Conservation (phyloP, 78 protist species). For the Planoprotostelium fungivorum region DNA sequence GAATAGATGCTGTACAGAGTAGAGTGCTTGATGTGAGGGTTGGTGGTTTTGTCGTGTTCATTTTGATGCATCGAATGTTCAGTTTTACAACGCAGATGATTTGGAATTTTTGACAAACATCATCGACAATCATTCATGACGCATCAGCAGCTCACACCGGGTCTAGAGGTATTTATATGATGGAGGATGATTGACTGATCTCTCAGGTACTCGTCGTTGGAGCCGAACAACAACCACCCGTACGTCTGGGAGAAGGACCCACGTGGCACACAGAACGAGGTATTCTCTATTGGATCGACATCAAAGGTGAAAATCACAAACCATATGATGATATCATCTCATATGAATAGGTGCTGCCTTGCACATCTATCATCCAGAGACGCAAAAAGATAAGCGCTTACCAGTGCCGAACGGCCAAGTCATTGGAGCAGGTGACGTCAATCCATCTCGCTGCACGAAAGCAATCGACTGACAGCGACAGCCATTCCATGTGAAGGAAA, state of each 20-base stretch:
- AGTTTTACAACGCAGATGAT: no score
- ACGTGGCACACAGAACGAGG: neutral
- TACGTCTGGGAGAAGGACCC: neutral
- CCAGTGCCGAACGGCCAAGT: neutral
- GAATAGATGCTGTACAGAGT: no score
- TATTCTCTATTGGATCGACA: neutral
- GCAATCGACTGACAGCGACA: neutral
- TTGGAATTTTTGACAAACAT: no score
- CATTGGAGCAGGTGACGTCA: neutral
- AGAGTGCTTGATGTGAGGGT: no score
- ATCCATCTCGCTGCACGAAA: no score
- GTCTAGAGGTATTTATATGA: no score
- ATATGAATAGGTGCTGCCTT: neutral
- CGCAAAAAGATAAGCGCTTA: neutral
- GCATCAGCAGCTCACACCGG: no score
- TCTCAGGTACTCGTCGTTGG: neutral
- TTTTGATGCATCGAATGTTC: no score
- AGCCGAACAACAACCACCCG: neutral
- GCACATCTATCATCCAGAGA: neutral
- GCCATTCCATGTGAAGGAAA: neutral
- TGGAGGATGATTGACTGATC: neutral
- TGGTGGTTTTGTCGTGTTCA: no score
- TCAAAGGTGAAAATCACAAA: no score
- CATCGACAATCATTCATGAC: no score
- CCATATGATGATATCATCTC: no score